These are phyloP conservation scores for Aspergillus ellipticus DNA, from an alignment of 495 filamentous ascomycete genomes.

Conservation along the genomic window DNA sequence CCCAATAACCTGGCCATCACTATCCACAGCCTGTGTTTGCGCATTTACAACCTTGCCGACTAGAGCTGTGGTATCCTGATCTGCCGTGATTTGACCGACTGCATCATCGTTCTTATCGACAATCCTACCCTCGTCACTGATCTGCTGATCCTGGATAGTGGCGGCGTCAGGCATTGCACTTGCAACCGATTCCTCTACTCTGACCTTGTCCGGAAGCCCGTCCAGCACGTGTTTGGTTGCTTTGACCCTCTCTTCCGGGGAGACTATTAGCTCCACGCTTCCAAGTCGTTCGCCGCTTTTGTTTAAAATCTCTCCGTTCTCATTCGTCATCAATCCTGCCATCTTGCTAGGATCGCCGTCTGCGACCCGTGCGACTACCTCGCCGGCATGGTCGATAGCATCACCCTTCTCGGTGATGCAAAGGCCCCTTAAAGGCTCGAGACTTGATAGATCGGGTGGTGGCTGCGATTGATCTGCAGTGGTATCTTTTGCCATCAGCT, in stretches of 20 bases:
- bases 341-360: slow-evolving; percentile 49
- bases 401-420: no score
- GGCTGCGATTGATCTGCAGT: not conserved
- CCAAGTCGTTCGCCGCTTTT: slow-evolving; percentile 35
- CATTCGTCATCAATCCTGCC: slow-evolving; percentile 38
- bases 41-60: no score
- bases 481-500: slow-evolving; percentile 6
- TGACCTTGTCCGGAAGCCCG: slow-evolving; percentile 27
- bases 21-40: no score
- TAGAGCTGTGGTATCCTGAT: not conserved
- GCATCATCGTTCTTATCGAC: slow-evolving; percentile 31
- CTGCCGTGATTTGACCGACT: slow-evolving; percentile 11
- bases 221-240: slow-evolving; percentile 38
- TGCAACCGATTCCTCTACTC: no score
- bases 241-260: slow-evolving; percentile 17
- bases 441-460: not conserved
- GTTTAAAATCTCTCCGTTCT: slow-evolving; percentile 42
- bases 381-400: no score
- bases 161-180: no score
- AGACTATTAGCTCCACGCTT: slow-evolving; percentile 29
- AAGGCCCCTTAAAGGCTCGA: not conserved
- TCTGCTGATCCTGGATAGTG: not conserved
- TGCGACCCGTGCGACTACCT: slow-evolving; percentile 35
- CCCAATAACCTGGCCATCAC: no score
- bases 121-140: slow-evolving; percentile 47